These are phyloP conservation scores for Trichophyton mentagrophytes DNA, from an alignment of 2,329 filamentous ascomycete genomes.

Conservation along the genomic window DNA sequence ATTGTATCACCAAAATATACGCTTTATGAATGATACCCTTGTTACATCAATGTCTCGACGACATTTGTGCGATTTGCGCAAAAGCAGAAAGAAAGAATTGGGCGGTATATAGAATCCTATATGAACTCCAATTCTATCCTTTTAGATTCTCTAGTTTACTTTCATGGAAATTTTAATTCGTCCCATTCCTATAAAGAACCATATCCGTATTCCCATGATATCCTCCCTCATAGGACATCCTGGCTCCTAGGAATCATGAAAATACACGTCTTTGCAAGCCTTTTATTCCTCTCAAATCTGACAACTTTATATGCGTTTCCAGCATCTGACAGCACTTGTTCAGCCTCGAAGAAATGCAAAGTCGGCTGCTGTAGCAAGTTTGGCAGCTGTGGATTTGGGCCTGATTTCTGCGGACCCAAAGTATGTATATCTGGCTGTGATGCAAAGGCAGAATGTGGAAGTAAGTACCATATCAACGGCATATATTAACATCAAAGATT, in stretches of 20 bases:
- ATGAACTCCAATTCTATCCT: no score
- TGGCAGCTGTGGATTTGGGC: conserved; percentile 2
- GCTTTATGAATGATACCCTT: no score
- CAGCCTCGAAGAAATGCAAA: not conserved
- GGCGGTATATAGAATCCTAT: no score
- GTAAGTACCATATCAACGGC: not conserved
- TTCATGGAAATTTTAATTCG: not conserved
- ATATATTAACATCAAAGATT: no score
- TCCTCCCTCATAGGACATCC: not conserved
- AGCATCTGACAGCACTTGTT: not conserved
- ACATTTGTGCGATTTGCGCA: no score
- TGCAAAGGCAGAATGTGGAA: conserved; percentile 27
- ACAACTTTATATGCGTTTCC: not conserved
- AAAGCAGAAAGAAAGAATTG: no score
- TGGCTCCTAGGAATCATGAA: not conserved
- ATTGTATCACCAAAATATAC: not conserved
- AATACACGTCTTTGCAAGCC: not conserved
- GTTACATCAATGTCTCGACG: no score
- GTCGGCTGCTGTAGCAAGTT: not conserved
- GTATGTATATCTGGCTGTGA: conserved; percentile 9
- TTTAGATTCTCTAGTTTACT: no score
- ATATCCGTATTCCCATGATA: not conserved
- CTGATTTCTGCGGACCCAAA: not conserved
- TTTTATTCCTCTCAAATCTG: not conserved
- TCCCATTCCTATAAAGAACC: not conserved